phyloP scores from a whole-genome alignment of 306 rosid genomes.

The Trifolium subterraneum region DNA sequence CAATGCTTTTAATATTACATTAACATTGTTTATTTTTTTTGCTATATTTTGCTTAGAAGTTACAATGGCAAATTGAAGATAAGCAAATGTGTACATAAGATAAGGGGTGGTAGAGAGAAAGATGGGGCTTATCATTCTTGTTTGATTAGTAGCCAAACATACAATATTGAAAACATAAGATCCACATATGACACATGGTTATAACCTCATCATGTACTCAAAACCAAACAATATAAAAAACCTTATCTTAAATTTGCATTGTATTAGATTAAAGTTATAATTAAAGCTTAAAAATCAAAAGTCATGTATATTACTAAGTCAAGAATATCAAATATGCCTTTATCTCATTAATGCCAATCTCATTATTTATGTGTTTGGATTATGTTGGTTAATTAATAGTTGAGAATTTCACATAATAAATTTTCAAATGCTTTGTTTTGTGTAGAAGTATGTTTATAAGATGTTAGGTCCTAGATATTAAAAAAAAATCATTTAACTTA shows the following conservation, averaged over 20 bases:
- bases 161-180: conserved; percentile 29
- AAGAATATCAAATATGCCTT: conserved; percentile 12
- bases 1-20: neutral
- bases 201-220: conserved; percentile 30
- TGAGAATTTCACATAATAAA: neutral
- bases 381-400: neutral
- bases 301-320: conserved; percentile 3
- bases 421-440: neutral
- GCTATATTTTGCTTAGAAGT: conserved; percentile 18
- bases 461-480: neutral
- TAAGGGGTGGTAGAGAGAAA: conserved; percentile 34
- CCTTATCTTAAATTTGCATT: conserved; percentile 45
- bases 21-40: neutral
- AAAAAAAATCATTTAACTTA: no score
- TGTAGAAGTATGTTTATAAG: neutral
- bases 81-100: conserved; percentile 39
- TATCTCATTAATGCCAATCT: neutral
- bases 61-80: conserved; percentile 17
- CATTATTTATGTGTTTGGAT: neutral
- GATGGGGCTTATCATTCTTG: conserved; percentile 45
- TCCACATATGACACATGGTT: conserved; percentile 35
- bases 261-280: conserved; percentile 27
- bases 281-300: neutral
- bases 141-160: conserved; percentile 44
- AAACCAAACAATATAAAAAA: conserved; percentile 31